These are phyloP conservation scores for Gloeostereum incarnatum DNA, from an alignment of 768 basidiomycete genomes.

Conservation along the genomic window DNA sequence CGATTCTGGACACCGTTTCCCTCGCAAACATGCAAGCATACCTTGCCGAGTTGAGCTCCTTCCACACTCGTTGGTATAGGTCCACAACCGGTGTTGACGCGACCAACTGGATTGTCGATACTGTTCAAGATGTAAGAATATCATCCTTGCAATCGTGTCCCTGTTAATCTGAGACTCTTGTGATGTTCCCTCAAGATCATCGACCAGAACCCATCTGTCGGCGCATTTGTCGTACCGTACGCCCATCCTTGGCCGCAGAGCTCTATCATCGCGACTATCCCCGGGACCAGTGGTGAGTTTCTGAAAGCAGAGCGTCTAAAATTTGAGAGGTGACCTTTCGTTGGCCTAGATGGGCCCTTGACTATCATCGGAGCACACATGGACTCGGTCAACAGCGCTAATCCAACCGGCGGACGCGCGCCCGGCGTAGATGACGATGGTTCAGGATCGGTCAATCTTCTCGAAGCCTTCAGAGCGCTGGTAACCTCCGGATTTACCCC, in stretches of 20 bases:
- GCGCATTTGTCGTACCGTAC: slow-evolving; percentile 11
- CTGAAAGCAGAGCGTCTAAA: too few relatives aligned
- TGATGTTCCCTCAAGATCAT: background rate
- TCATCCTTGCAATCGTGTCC: background rate
- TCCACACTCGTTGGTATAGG: slow-evolving; percentile 12
- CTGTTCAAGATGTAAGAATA: slow-evolving; percentile 1
- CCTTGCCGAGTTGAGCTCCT: slow-evolving; percentile 9
- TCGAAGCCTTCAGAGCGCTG: slow-evolving; percentile 33
- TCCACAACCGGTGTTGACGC: slow-evolving; percentile 10
- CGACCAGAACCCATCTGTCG: too few relatives aligned
- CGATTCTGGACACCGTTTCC: background rate
- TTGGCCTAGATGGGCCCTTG: too few relatives aligned
- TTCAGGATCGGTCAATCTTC: slow-evolving; percentile 33
- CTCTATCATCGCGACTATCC: slow-evolving; percentile 14
- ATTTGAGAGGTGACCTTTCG: too few relatives aligned
- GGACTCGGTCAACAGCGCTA: slow-evolving; percentile 18
- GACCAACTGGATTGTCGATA: slow-evolving; percentile 10
- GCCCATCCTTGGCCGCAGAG: slow-evolving; percentile 11
- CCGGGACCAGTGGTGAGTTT: slow-evolving; percentile 8
- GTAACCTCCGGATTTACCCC: slow-evolving; percentile 31
- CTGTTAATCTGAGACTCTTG: background rate
- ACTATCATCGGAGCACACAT: slow-evolving; percentile 20
- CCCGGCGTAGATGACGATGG: slow-evolving; percentile 31
- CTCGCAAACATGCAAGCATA: background rate
- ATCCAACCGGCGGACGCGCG: slow-evolving; percentile 16